Percentiles rank a stretch among this genome's conserved stretches.
These are phyloP conservation scores for Pseudonitzschia multiseries DNA, from an alignment of 108 stramenopile species.

Conservation along the genomic window DNA sequence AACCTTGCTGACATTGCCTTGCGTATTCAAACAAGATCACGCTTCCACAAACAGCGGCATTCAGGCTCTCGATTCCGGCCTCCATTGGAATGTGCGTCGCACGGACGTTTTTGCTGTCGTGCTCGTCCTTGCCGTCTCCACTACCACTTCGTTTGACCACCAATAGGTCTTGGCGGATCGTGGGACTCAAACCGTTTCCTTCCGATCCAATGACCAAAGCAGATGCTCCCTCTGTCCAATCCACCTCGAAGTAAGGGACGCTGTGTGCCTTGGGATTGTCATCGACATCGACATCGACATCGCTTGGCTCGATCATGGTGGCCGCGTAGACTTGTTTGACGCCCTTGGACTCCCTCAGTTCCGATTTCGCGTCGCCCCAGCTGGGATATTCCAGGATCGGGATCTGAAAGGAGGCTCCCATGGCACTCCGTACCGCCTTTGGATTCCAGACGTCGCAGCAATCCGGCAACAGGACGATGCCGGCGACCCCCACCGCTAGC, in stretches of 20 bases:
- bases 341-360: constrained; percentile 38
- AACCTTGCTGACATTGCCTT: constrained; percentile 16
- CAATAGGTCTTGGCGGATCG: constrained; percentile 52
- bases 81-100: constrained; percentile 84
- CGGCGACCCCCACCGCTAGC: constrained; percentile 66
- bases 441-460: constrained; percentile 88
- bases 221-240: constrained; percentile 42
- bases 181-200: constrained; percentile 62
- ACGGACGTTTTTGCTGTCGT: not conserved
- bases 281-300: constrained; percentile 19
- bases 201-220: constrained; percentile 84
- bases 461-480: constrained; percentile 66
- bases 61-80: constrained; percentile 81
- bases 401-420: constrained; percentile 82
- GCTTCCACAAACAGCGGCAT: constrained; percentile 85
- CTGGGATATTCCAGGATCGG: constrained; percentile 46
- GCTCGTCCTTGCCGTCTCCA: not conserved
- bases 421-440: constrained; percentile 77
- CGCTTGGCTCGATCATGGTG: constrained; percentile 59
- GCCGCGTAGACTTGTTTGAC: constrained; percentile 64
- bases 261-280: not conserved
- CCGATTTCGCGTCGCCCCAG: constrained; percentile 37
- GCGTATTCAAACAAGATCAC: constrained; percentile 82
- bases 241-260: constrained; percentile 50
- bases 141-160: not conserved